A percentile compares a stretch with the other conserved stretches of the same genome.
These are phyloP conservation scores for Moesziomyces parantarcticus DNA, from an alignment of 1,284 basidiomycete genomes.

Conservation along the genomic window DNA sequence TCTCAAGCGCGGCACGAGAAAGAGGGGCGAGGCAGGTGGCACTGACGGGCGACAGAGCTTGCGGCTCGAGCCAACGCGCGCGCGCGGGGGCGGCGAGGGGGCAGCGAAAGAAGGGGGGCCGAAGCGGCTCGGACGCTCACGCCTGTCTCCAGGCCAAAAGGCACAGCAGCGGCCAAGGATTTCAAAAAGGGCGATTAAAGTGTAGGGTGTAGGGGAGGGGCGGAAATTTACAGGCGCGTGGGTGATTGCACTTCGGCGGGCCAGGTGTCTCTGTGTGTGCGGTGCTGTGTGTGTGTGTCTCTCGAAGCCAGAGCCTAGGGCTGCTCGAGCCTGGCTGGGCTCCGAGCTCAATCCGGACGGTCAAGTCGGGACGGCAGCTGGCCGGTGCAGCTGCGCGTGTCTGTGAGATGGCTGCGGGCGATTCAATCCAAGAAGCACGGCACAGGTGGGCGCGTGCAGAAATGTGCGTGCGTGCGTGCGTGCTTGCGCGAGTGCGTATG, in stretches of 20 bases:
- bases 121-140: too few species aligned
- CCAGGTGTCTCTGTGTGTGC: slow-evolving; percentile 6
- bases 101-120: neutral
- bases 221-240: too few species aligned
- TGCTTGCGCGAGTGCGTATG: slow-evolving; percentile 1
- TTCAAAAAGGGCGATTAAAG: slow-evolving; percentile 8
- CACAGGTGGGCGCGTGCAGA: slow-evolving; percentile 4
- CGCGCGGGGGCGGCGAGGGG: slow-evolving; percentile 1
- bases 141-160: too few species aligned
- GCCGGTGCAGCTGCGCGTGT: neutral
- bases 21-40: neutral
- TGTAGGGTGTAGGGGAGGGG: neutral
- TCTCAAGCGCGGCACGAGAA: slow-evolving; percentile 10
- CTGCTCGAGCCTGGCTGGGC: neutral
- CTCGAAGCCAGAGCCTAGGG: neutral
- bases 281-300: slow-evolving; percentile 8
- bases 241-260: too few species aligned
- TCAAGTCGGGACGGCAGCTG: too few species aligned
- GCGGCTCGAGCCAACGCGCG: neutral
- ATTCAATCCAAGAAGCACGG: slow-evolving; percentile 2
- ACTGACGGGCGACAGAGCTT: too few species aligned
- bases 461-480: neutral
- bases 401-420: too few species aligned
- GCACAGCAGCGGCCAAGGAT: neutral
- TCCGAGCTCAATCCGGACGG: neutral